phyloP scores from a whole-genome alignment of 768 basidiomycete genomes.

The Tricholoma matsutake region DNA sequence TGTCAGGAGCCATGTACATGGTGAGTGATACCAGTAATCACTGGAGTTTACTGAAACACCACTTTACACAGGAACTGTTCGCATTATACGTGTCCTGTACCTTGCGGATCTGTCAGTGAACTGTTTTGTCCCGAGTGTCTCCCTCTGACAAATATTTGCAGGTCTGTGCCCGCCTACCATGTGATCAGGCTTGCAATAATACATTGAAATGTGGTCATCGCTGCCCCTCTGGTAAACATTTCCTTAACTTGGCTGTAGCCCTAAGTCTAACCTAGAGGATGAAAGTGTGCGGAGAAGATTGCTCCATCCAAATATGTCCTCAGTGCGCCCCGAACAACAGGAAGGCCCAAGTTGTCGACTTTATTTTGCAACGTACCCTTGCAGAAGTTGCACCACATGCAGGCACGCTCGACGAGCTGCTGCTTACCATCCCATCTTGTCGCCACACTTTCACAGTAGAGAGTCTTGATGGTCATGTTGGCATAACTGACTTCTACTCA shows the following conservation, averaged over 20 bases:
- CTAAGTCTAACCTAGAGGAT: no score
- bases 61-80: slow-evolving; percentile 46
- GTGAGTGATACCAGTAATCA: no score
- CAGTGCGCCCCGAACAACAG: slow-evolving; percentile 40
- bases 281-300: slow-evolving; percentile 73
- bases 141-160: no score
- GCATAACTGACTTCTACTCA: slow-evolving; percentile 52
- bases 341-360: slow-evolving; percentile 49
- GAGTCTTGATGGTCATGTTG: slow-evolving; percentile 61
- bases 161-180: slow-evolving; percentile 66
- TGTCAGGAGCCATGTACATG: slow-evolving; percentile 64
- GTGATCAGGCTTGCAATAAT: slow-evolving; percentile 50
- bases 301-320: slow-evolving; percentile 51
- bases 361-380: slow-evolving; percentile 52
- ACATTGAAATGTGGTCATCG: slow-evolving; percentile 56
- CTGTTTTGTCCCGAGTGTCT: no score
- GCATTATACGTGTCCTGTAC: slow-evolving; percentile 54
- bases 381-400: slow-evolving; percentile 42
- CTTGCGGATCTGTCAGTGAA: slow-evolving; percentile 73
- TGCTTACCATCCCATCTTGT: slow-evolving; percentile 62
- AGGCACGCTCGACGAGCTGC: slow-evolving; percentile 42
- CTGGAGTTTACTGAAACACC: no score
- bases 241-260: no score
- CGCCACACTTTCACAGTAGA: slow-evolving; percentile 68
- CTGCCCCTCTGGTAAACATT: slow-evolving; percentile 71